These are phyloP conservation scores for Ganoderma meredithae DNA, from an alignment of 1,284 basidiomycete genomes.

Conservation along the genomic window DNA sequence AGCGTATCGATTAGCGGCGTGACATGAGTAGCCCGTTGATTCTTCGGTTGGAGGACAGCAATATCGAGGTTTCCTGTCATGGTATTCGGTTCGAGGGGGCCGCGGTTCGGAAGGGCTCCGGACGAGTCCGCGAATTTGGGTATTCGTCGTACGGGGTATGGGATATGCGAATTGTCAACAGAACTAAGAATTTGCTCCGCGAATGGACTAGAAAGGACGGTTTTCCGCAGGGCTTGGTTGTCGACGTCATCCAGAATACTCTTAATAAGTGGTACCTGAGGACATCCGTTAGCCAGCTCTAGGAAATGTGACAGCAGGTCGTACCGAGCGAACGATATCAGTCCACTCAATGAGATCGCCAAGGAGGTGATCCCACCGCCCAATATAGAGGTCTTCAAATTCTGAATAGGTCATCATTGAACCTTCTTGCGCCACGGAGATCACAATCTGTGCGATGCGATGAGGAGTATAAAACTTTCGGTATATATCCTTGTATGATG, in stretches of 20 bases:
- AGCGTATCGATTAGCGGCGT: conserved; percentile 63
- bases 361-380: conserved; percentile 28
- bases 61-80: conserved; percentile 55
- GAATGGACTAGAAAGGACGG: conserved; percentile 10
- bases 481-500: conserved; percentile 53
- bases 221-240: conserved; percentile 1
- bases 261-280: conserved; percentile 19
- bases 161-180: no score
- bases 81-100: background rate
- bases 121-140: background rate
- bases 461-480: conserved; percentile 57
- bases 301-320: background rate
- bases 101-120: background rate
- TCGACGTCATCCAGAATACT: conserved; percentile 16
- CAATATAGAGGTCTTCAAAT: conserved; percentile 26
- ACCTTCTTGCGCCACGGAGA: conserved; percentile 36
- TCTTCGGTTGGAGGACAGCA: conserved; percentile 59
- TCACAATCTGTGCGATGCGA: conserved; percentile 53
- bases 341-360: conserved; percentile 6
- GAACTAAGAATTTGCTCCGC: background rate
- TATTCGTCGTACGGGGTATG: background rate
- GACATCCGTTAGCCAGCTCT: background rate
- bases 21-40: conserved; percentile 63
- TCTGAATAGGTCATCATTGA: conserved; percentile 13
- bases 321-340: conserved; percentile 30